Evolutionary conservation across 805 yeast species (phyloP).

Genomic region (Spathaspora passalidarum): DNA sequence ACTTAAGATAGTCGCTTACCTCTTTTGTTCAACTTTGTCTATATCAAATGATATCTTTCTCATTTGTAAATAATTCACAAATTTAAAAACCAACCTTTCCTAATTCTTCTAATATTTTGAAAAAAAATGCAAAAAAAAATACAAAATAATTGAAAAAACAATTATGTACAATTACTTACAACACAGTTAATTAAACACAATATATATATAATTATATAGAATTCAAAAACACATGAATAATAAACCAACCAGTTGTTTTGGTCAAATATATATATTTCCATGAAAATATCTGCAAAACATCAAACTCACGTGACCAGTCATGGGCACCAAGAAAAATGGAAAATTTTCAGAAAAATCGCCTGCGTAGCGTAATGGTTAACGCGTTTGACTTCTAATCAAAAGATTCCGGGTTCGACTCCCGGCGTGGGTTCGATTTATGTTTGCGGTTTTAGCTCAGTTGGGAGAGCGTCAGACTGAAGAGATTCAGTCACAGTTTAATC

Average conservation of each 20-base stretch:
- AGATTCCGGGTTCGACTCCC: constrained; percentile 67
- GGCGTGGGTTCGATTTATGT: constrained; percentile 41
- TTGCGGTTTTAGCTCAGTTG: constrained; percentile 29
- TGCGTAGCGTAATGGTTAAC: constrained; percentile 67
- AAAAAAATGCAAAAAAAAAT: no score
- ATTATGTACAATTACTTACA: no score
- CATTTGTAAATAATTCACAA: no score
- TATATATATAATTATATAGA: no score
- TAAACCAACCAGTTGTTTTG: background rate
- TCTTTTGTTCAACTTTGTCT: no score
- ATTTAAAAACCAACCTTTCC: no score
- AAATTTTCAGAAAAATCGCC: constrained; percentile 24
- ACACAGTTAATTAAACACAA: no score
- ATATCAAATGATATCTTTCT: no score
- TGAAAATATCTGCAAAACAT: background rate
- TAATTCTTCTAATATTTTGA: no score
- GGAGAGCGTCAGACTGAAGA: constrained; percentile 32
- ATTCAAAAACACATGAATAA: background rate
- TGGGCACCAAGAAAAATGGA: background rate
- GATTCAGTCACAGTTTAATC: constrained; percentile 36
- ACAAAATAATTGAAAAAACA: no score
- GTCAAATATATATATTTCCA: background rate
- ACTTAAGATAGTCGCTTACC: no score
- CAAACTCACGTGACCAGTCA: background rate
- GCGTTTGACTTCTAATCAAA: constrained; percentile 68